These are phyloP conservation scores for Hamamelis virginiana DNA, from an alignment of 164 flowering plant species.

Conservation along the genomic window DNA sequence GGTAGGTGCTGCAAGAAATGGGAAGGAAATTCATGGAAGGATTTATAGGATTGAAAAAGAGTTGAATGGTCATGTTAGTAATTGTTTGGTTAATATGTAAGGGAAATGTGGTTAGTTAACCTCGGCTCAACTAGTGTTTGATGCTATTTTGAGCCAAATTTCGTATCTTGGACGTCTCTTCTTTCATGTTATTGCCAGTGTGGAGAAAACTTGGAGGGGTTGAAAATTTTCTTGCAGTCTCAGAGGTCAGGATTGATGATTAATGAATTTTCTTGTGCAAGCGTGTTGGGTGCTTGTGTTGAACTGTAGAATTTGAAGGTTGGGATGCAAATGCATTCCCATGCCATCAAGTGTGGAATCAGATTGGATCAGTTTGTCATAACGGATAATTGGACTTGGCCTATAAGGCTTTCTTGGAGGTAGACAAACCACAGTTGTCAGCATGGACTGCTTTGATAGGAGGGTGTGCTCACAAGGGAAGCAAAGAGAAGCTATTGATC, in stretches of 20 bases:
- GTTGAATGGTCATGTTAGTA: constrained; percentile 28
- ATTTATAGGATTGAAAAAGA: constrained; percentile 26
- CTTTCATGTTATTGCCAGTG: constrained; percentile 30
- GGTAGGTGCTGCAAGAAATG: constrained; percentile 20
- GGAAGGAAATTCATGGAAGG: constrained; percentile 49
- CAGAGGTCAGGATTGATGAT: constrained; percentile 25
- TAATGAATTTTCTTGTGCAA: constrained; percentile 33
- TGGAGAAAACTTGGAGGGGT: constrained; percentile 34
- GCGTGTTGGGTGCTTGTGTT: constrained; percentile 41
- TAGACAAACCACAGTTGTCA: constrained; percentile 26
- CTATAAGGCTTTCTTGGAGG: constrained; percentile 25
- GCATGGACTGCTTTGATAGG: constrained; percentile 46
- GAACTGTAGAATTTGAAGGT: constrained; percentile 18
- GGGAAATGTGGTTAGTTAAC: constrained; percentile 37
- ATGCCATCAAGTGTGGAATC: constrained; percentile 32
- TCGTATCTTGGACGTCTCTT: constrained; percentile 38
- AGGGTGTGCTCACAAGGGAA: constrained; percentile 34
- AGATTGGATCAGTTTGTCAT: constrained; percentile 32
- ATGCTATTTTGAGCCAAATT: constrained; percentile 29
- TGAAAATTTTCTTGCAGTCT: constrained; percentile 29
- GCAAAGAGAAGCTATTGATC: constrained; percentile 29
- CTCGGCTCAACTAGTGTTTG: constrained; percentile 33
- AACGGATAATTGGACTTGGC: constrained; percentile 30
- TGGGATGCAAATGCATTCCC: constrained; percentile 39
- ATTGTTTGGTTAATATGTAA: constrained; percentile 44